These are phyloP conservation scores for Cytidiella melzeri DNA, from an alignment of 768 basidiomycete genomes.

Conservation along the genomic window DNA sequence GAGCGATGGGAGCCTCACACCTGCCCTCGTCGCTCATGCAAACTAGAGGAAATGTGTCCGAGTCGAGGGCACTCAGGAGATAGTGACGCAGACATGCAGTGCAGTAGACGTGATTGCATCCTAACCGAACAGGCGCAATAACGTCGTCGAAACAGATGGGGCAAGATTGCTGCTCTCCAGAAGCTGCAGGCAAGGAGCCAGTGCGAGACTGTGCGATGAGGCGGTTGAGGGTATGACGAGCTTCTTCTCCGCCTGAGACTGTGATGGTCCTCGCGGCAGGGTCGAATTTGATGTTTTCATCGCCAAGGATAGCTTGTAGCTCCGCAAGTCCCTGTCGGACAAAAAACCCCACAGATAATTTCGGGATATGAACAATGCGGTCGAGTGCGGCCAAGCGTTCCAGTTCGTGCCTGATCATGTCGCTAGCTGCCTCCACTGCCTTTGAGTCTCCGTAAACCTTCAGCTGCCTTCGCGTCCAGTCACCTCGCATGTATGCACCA, in stretches of 20 bases:
- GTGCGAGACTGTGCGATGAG: constrained; percentile 37
- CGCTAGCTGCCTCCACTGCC: constrained; percentile 36
- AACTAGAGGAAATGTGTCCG: constrained; percentile 26
- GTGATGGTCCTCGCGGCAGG: constrained; percentile 37
- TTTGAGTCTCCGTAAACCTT: constrained; percentile 39
- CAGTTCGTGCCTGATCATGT: constrained; percentile 42
- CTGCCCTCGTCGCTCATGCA: constrained; percentile 18
- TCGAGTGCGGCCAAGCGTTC: constrained; percentile 40
- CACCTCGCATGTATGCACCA: constrained; percentile 38
- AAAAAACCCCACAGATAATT: constrained; percentile 42
- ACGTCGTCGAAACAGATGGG: constrained; percentile 49
- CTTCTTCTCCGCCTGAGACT: constrained; percentile 53
- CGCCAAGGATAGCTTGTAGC: constrained; percentile 48
- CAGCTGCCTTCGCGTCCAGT: constrained; percentile 39
- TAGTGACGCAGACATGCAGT: constrained; percentile 42
- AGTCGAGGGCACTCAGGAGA: constrained; percentile 35
- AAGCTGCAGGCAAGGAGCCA: background rate
- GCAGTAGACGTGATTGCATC: constrained; percentile 48
- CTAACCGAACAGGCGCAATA: constrained; percentile 35
- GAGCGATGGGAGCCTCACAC: constrained; percentile 18
- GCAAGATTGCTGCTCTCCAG: constrained; percentile 26
- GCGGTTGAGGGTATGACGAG: constrained; percentile 37
- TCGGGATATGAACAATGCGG: constrained; percentile 33
- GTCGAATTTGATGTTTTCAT: constrained; percentile 45
- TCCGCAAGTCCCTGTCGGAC: constrained; percentile 41